Percentiles rank a stretch among this genome's conserved stretches.
These are phyloP conservation scores for Fomitopsis serialis DNA, from an alignment of 768 basidiomycete genomes.

Conservation along the genomic window DNA sequence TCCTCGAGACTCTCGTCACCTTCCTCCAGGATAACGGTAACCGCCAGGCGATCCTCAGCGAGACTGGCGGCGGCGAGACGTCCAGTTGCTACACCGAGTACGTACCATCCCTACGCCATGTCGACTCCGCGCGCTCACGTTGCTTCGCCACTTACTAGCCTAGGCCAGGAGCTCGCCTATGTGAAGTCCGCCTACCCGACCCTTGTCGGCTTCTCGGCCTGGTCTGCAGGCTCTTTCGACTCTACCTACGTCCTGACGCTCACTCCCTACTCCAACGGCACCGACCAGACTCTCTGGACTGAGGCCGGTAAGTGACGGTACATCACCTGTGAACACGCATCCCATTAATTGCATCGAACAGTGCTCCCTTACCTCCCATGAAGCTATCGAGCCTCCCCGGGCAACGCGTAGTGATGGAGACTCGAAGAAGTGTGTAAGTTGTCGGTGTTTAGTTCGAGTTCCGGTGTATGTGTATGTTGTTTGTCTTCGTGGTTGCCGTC, in stretches of 20 bases:
- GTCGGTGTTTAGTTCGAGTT: too few relatives aligned
- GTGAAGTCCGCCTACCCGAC: constrained; percentile 35
- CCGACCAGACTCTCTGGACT: constrained; percentile 34
- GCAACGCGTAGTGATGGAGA: too few relatives aligned
- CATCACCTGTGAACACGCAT: not conserved
- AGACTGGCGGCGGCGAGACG: constrained; percentile 40
- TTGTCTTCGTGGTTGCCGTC: too few relatives aligned
- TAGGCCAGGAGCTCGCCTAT: constrained; percentile 35
- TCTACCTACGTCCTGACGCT: constrained; percentile 43
- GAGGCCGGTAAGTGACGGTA: not conserved
- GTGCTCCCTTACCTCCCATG: constrained; percentile 1
- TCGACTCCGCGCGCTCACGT: not conserved
- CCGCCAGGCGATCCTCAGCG: constrained; percentile 37
- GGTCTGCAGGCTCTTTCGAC: constrained; percentile 49
- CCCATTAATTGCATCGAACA: not conserved
- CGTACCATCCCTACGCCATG: constrained; percentile 14
- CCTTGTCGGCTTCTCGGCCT: constrained; percentile 45
- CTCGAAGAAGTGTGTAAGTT: too few relatives aligned
- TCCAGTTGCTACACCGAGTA: constrained; percentile 28
- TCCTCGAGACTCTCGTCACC: constrained; percentile 34
- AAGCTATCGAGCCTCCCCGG: not conserved
- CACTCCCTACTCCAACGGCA: constrained; percentile 34
- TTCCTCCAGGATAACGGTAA: constrained; percentile 39
- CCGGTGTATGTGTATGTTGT: too few relatives aligned
- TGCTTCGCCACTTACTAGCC: constrained; percentile 11